phyloP scores from a whole-genome alignment of 2,329 filamentous ascomycete species.

The Sporothrix variecibatus region DNA sequence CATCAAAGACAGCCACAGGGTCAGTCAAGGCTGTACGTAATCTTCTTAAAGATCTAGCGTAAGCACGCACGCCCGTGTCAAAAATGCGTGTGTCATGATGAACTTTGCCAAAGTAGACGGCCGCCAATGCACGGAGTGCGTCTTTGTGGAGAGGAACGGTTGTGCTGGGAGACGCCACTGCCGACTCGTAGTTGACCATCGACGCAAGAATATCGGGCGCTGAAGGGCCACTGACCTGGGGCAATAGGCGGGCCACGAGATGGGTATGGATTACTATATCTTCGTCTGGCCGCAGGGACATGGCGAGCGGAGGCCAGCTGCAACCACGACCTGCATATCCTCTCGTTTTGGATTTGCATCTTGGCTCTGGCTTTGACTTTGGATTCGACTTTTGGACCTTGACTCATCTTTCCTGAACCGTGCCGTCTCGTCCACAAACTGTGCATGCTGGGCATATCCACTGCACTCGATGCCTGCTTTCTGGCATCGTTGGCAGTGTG shows the following conservation, averaged over 20 bases:
- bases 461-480: not conserved
- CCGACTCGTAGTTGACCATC: not conserved
- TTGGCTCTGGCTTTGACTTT: not conserved
- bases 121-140: not conserved
- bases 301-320: not conserved
- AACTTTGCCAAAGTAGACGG: slow-evolving; percentile 12
- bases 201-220: not conserved
- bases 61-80: not conserved
- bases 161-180: not conserved
- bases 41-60: not conserved
- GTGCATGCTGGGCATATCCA: not conserved
- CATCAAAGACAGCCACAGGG: not conserved
- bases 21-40: not conserved
- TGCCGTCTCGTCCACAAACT: slow-evolving; percentile 11
- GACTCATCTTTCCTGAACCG: not conserved
- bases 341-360: not conserved
- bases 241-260: not conserved
- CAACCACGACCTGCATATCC: not conserved
- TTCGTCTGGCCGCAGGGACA: not conserved
- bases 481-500: not conserved
- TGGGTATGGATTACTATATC: not conserved
- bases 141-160: not conserved
- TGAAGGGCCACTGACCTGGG: not conserved
- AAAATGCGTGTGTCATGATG: not conserved
- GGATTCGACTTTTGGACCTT: no score